Evolutionary conservation across 1,139 yeast species (phyloP).

Genomic region (Candida gigantensis): DNA sequence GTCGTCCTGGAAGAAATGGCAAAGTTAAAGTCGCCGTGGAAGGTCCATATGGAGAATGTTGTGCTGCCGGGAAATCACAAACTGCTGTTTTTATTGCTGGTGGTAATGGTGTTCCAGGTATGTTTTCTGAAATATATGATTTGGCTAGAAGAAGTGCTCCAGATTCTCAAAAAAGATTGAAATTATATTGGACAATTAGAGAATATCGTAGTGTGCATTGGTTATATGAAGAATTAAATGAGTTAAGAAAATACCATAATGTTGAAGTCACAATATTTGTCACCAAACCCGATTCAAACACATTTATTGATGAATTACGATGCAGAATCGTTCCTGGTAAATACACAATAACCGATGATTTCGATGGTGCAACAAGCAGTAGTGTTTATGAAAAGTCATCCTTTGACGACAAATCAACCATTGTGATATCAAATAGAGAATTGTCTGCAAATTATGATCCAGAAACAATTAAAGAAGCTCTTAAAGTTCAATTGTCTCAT

Average conservation of each 20-base stretch:
- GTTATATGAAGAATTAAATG: slow-evolving; percentile 47
- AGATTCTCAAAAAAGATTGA: slow-evolving; percentile 10
- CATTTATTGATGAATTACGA: slow-evolving; percentile 4
- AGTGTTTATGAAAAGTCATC: slow-evolving; percentile 2
- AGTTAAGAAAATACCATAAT: slow-evolving; percentile 22
- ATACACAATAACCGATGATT: slow-evolving; percentile 2
- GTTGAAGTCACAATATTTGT: slow-evolving; percentile 25
- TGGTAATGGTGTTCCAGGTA: slow-evolving; percentile 48
- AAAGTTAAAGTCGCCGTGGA: slow-evolving; percentile 34
- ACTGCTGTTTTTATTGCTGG: slow-evolving; percentile 40
- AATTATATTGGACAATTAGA: slow-evolving; percentile 47
- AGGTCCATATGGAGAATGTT: slow-evolving; percentile 42
- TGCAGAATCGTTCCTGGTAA: slow-evolving; percentile 3
- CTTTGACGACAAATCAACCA: slow-evolving; percentile 2
- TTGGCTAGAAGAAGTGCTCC: slow-evolving; percentile 18
- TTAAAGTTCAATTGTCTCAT: slow-evolving; percentile 20
- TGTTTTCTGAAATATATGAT: slow-evolving; percentile 36
- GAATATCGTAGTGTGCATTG: slow-evolving; percentile 42
- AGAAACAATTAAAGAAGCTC: slow-evolving; percentile 8
- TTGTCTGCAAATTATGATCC: slow-evolving; percentile 1
- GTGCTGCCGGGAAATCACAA: slow-evolving; percentile 28
- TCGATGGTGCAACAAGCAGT: slow-evolving; percentile 6
- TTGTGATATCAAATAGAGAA: slow-evolving; percentile 1
- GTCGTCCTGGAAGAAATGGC: slow-evolving; percentile 25
- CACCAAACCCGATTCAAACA: slow-evolving; percentile 36